Conservation (phyloP, 2,329 filamentous ascomycete genomes). For the Xylariaceae sp. region DNA sequence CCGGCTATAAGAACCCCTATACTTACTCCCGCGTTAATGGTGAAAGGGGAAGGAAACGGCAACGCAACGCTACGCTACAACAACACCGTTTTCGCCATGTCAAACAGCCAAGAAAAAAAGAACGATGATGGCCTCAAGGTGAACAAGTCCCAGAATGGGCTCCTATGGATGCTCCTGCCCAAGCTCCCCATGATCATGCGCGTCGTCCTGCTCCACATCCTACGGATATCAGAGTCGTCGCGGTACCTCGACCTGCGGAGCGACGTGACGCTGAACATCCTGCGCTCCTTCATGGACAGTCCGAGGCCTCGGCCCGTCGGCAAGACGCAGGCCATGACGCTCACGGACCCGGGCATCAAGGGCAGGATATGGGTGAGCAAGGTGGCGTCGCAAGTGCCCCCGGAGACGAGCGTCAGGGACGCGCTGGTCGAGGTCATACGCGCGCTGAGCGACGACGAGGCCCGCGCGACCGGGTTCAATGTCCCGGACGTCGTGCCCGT, state of each 20-base stretch:
- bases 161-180: constrained; percentile 38
- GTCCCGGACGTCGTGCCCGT: constrained; percentile 51
- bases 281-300: constrained; percentile 59
- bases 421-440: constrained; percentile 54
- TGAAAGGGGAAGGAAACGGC: too few species aligned
- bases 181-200: constrained; percentile 58
- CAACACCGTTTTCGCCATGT: too few species aligned
- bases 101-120: too few species aligned
- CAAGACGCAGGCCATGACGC: constrained; percentile 49
- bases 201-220: constrained; percentile 55
- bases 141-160: constrained; percentile 17
- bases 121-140: constrained; percentile 9
- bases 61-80: too few species aligned
- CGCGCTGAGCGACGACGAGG: constrained; percentile 39
- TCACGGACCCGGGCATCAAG: constrained; percentile 47
- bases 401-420: constrained; percentile 51
- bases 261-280: constrained; percentile 63
- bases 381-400: constrained; percentile 56
- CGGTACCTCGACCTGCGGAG: constrained; percentile 75
- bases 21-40: too few species aligned
- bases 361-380: constrained; percentile 78
- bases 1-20: too few species aligned
- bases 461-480: constrained; percentile 25
- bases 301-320: constrained; percentile 47
- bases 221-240: constrained; percentile 64